A percentile compares a stretch with the other conserved stretches of the same genome.
These are phyloP conservation scores for Magnaporthiopsis poae DNA, from an alignment of 2,329 filamentous ascomycete genomes.

Conservation along the genomic window DNA sequence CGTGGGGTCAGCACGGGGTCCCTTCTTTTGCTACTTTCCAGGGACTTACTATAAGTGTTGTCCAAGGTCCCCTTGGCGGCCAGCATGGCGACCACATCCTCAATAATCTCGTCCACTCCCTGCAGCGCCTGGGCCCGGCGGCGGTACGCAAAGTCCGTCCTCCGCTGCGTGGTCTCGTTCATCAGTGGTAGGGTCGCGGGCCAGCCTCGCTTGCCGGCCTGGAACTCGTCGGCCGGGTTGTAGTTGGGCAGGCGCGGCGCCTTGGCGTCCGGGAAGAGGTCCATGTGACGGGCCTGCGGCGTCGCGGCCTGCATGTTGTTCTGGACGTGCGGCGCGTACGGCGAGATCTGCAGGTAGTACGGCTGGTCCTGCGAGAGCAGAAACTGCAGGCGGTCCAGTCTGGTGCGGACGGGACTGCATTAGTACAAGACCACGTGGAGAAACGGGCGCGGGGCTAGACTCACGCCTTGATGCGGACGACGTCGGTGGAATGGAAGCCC, in stretches of 20 bases:
- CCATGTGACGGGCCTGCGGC: constrained; percentile 48
- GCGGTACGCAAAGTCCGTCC: constrained; percentile 41
- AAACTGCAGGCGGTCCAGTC: not conserved
- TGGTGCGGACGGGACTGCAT: no score
- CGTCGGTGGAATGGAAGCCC: constrained; percentile 44
- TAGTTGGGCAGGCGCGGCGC: constrained; percentile 56
- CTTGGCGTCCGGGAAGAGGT: constrained; percentile 49
- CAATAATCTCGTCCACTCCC: constrained; percentile 45
- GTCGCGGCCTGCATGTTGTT: constrained; percentile 27
- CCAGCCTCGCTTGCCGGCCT: constrained; percentile 18
- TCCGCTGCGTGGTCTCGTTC: no score
- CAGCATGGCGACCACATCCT: constrained; percentile 33
- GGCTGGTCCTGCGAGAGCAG: constrained; percentile 28
- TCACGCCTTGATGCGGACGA: constrained; percentile 35
- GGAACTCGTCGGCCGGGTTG: constrained; percentile 44
- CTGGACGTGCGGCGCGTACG: constrained; percentile 20
- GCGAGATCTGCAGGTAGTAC: no score
- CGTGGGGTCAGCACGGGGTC: no score
- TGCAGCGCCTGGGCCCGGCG: constrained; percentile 42
- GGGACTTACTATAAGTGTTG: constrained; percentile 33
- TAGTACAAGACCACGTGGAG: no score
- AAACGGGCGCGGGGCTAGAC: no score
- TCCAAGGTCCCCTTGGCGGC: constrained; percentile 44
- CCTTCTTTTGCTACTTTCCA: no score
- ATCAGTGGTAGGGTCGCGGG: no score